Conservation (phyloP, 2,329 filamentous ascomycete genomes). For the Fusarium begoniae region DNA sequence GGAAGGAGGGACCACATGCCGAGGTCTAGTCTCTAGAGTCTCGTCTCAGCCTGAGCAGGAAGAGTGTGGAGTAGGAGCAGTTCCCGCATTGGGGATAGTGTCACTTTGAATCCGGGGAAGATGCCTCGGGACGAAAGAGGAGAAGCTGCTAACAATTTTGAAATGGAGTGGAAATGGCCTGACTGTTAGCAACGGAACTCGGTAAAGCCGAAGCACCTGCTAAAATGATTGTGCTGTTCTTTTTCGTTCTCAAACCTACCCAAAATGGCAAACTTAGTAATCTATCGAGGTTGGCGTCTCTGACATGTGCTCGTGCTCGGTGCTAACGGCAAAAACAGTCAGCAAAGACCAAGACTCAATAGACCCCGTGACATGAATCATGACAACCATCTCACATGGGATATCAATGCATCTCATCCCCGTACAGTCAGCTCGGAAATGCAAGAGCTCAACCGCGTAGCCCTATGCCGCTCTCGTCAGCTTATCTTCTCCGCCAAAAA, state of each 20-base stretch:
- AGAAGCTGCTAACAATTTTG: constrained; percentile 8
- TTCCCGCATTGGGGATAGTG: constrained; percentile 27
- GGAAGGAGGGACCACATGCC: constrained; percentile 32
- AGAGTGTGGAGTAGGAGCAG: constrained; percentile 16
- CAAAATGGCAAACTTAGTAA: neutral
- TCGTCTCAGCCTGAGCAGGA: constrained; percentile 9
- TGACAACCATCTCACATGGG: constrained; percentile 7
- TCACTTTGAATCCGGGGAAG: constrained; percentile 40
- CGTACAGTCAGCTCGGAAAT: constrained; percentile 1
- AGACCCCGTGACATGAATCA: constrained; percentile 28
- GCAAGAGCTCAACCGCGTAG: neutral
- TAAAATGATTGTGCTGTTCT: neutral
- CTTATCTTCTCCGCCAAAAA: neutral
- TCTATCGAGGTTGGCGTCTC: neutral
- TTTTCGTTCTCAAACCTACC: neutral
- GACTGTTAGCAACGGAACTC: neutral
- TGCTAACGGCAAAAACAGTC: constrained; percentile 5
- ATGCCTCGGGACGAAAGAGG: constrained; percentile 38
- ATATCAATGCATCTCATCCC: neutral
- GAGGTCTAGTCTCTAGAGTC: constrained; percentile 34
- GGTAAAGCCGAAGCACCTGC: neutral
- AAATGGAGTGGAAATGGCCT: neutral
- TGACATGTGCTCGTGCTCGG: constrained; percentile 35
- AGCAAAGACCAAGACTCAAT: neutral
- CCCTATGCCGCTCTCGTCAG: neutral